Evolutionary conservation across 345 rosid genomes (phyloP).

Genomic region (Geranium rotundifolium): DNA sequence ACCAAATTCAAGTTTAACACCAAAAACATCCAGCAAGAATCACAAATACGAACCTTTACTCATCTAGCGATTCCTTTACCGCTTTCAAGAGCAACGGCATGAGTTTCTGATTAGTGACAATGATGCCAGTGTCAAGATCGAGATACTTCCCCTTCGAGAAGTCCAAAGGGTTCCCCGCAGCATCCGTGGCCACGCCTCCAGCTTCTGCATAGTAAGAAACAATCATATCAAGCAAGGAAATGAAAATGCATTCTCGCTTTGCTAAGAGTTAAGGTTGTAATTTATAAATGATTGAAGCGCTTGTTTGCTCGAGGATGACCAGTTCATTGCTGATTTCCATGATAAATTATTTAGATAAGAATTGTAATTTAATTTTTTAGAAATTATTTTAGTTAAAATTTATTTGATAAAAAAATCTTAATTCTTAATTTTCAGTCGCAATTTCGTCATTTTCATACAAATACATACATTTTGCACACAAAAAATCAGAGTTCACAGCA

Average conservation of each 20-base stretch:
- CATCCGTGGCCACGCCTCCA: slow-evolving; percentile 66
- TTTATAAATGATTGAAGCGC: too few species aligned
- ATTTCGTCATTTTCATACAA: too few species aligned
- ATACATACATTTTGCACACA: too few species aligned
- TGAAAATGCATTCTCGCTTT: background rate
- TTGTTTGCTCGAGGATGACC: too few species aligned
- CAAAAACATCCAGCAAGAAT: slow-evolving; percentile 8
- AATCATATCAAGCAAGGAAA: background rate
- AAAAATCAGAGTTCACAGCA: too few species aligned
- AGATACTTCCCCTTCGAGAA: slow-evolving; percentile 74
- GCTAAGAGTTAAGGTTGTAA: too few species aligned
- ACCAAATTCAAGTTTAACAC: background rate
- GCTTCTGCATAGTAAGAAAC: slow-evolving; percentile 52
- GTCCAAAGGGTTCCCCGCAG: slow-evolving; percentile 63
- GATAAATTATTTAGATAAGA: too few species aligned
- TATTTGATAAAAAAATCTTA: too few species aligned
- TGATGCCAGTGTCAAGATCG: slow-evolving; percentile 61
- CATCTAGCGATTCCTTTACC: slow-evolving; percentile 59
- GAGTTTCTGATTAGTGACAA: slow-evolving; percentile 65
- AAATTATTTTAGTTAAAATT: too few species aligned
- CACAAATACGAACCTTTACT: slow-evolving; percentile 51
- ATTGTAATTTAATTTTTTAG: too few species aligned
- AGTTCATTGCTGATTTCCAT: too few species aligned
- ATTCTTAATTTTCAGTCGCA: too few species aligned
- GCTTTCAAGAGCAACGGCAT: slow-evolving; percentile 76